These are phyloP conservation scores for Canavalia ensiformis DNA, from an alignment of 306 rosid species.

Conservation along the genomic window DNA sequence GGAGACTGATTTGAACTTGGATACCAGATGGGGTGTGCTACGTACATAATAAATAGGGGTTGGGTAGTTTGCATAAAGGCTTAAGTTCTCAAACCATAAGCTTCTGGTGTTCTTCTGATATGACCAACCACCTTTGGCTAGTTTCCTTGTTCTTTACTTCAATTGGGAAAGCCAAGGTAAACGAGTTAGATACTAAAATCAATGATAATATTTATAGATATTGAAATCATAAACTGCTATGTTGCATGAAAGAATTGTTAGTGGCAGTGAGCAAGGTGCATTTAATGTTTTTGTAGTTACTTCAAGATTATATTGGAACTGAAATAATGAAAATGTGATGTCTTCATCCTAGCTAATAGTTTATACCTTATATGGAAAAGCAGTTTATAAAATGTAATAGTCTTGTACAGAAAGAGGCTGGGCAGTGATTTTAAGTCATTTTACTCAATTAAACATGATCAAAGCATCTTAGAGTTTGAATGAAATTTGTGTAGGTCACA, in stretches of 20 bases:
- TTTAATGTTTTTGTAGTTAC: too few relatives aligned
- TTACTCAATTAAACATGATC: too few relatives aligned
- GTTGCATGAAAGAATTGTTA: background rate
- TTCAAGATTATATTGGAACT: too few relatives aligned
- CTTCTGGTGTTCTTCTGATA: background rate
- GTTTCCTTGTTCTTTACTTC: background rate
- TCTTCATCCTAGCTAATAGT: too few relatives aligned
- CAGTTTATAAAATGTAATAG: background rate
- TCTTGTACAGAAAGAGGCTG: too few relatives aligned
- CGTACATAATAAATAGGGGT: too few relatives aligned
- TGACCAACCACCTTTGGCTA: background rate
- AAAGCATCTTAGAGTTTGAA: too few relatives aligned
- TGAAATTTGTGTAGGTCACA: too few relatives aligned
- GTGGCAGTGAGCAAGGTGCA: background rate
- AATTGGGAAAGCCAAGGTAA: background rate
- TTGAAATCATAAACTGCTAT: background rate
- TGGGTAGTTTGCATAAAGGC: too few relatives aligned
- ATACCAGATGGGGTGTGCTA: too few relatives aligned
- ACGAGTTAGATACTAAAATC: background rate
- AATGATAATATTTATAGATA: background rate
- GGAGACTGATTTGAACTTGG: background rate
- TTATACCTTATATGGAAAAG: background rate
- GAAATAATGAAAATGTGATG: too few relatives aligned
- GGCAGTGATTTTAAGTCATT: too few relatives aligned
- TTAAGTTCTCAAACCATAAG: background rate